Base-by-base conservation (phyloP, 2,329 filamentous ascomycete species). In the Leptoxyphium fumago region DNA sequence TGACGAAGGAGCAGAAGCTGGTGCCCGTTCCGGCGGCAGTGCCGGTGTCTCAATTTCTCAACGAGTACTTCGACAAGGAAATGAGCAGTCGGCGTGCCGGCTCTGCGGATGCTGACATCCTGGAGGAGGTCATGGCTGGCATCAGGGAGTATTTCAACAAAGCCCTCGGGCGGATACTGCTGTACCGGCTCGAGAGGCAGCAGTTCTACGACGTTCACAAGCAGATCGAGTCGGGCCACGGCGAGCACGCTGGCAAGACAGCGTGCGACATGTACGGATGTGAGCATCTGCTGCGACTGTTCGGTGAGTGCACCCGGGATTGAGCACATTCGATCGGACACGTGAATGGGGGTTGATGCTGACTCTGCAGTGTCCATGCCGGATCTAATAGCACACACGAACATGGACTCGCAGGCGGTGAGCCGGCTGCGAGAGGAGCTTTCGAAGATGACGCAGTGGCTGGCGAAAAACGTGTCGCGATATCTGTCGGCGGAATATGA, bases 141-240 rank as follows among this genome's bases (percentile, higher is more conserved):
- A 67, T 96, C 43, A 82, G 81, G 50, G 86, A 94, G 63, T 98
- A 98, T 61, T 98, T 98, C 62, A 87, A 96, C 61, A 87, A 85
- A 62, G 78, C 79, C 15, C 73, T 98, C 1, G 85, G 88, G 26
- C 82, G 88, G 43, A 84, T 96, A 47, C 71, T 98, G 9, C 74
- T 98, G 2, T 98, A 98, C 60, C 86, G 86, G 41, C 94, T 94
- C 51, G 91, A 98, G 66, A 82, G 91, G 21, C 75, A 80, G 43
- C 91, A 98, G 61, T 94, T 88, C 60, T 77, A 82, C 45, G 78
- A 88, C 40, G 71, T 91, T 44, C 75, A 81, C 54, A 78, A 84
- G 58, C 70, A 77, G 38, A 84, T 83, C 73, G 58, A 64, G 45
- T 58, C 65, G n/a, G 70, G 68, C 1, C 73, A 74, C 10, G 75